Conservation (phyloP, 768 basidiomycete genomes). For the Asterophora lycoperdoides region DNA sequence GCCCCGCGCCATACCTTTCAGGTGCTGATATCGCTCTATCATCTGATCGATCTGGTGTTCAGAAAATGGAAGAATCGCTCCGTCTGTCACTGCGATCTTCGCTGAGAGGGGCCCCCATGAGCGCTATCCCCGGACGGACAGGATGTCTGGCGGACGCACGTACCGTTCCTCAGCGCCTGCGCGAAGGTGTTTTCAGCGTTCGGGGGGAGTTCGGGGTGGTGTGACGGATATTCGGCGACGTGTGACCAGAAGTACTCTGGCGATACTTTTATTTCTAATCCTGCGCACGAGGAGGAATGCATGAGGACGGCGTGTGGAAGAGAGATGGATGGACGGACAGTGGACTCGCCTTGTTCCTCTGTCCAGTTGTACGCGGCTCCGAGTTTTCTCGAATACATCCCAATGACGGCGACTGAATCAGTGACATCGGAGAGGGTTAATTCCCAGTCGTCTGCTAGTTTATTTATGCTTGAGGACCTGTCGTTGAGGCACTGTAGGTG, state of each 20-base stretch:
- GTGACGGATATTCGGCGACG: conserved; percentile 40
- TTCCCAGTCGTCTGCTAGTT: conserved; percentile 36
- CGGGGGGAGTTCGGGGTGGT: conserved; percentile 33
- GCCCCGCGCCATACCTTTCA: conserved; percentile 29
- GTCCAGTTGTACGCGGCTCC: conserved; percentile 33
- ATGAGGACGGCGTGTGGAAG: no score
- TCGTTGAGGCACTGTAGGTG: conserved; percentile 31
- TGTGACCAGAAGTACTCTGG: conserved; percentile 38
- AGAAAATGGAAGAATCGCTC: conserved; percentile 33
- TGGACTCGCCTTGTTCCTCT: conserved; percentile 28
- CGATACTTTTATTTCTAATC: conserved; percentile 23
- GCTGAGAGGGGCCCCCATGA: conserved; percentile 15
- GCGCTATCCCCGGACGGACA: no score
- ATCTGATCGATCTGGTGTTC: conserved; percentile 35
- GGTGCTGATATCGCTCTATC: conserved; percentile 30
- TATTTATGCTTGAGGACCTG: conserved; percentile 21
- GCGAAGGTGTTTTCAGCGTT: conserved; percentile 32
- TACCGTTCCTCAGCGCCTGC: conserved; percentile 30
- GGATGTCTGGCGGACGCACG: conserved; percentile 1
- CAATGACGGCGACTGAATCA: conserved; percentile 30
- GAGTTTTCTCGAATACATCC: conserved; percentile 33
- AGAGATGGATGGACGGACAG: no score
- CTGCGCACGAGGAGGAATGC: conserved; percentile 10
- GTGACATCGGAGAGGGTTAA: conserved; percentile 36
- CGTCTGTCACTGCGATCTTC: conserved; percentile 25